These are phyloP conservation scores for Yueomyces sp. DNA, from an alignment of 805 yeast species.

Conservation along the genomic window DNA sequence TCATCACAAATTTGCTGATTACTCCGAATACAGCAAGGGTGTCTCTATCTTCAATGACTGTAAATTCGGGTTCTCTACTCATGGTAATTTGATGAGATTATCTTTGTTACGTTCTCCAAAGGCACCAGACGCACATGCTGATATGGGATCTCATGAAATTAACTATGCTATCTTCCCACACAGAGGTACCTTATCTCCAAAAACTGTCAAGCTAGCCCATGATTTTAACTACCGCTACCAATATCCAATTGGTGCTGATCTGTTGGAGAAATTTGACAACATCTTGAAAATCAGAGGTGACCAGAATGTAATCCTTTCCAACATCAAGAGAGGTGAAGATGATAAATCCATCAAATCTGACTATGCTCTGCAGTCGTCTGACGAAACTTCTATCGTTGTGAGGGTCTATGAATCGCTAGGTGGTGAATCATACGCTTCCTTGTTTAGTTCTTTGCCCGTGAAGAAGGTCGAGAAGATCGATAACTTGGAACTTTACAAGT, in stretches of 20 bases:
- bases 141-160: slow-evolving; percentile 77
- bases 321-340: slow-evolving; percentile 79
- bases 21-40: slow-evolving; percentile 78
- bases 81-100: slow-evolving; percentile 82
- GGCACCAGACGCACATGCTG: slow-evolving; percentile 90
- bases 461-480: slow-evolving; percentile 40
- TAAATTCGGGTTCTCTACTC: slow-evolving; percentile 87
- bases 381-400: slow-evolving; percentile 42
- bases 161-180: slow-evolving; percentile 82
- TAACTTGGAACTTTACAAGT: slow-evolving; percentile 39
- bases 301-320: slow-evolving; percentile 51
- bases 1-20: slow-evolving; percentile 87
- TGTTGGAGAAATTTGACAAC: slow-evolving; percentile 13
- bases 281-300: slow-evolving; percentile 33
- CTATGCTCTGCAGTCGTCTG: slow-evolving; percentile 33
- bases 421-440: slow-evolving; percentile 46
- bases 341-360: slow-evolving; percentile 42
- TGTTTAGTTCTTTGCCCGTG: slow-evolving; percentile 35
- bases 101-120: slow-evolving; percentile 84
- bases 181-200: slow-evolving; percentile 44
- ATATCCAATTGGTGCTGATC: slow-evolving; percentile 9
- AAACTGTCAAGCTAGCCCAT: slow-evolving; percentile 62
- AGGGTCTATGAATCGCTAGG: slow-evolving; percentile 85
- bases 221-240: slow-evolving; percentile 52
- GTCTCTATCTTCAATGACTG: slow-evolving; percentile 71